These are phyloP conservation scores for Aspergillus heteromorphus DNA, from an alignment of 495 filamentous ascomycete species.

Conservation along the genomic window DNA sequence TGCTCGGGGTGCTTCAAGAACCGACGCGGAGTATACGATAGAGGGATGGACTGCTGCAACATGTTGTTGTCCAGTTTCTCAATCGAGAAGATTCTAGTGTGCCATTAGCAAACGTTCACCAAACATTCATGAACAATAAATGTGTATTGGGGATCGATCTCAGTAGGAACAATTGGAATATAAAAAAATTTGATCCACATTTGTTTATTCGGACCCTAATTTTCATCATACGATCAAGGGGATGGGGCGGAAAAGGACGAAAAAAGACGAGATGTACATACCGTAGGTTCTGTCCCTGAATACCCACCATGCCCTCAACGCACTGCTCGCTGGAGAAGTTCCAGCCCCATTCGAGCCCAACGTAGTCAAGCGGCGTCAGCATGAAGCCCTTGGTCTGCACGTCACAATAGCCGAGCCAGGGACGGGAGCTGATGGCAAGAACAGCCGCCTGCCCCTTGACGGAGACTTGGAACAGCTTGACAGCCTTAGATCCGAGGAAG, in stretches of 20 bases:
- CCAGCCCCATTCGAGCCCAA: constrained; percentile 87
- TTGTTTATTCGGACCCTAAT: constrained; percentile 36
- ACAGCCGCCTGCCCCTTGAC: constrained; percentile 83
- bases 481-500: constrained; percentile 84
- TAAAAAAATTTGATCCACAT: constrained; percentile 50
- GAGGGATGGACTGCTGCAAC: constrained; percentile 78
- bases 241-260: constrained; percentile 8
- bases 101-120: constrained; percentile 23
- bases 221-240: constrained; percentile 62
- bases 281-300: constrained; percentile 85
- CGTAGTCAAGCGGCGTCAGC: constrained; percentile 85
- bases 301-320: constrained; percentile 90
- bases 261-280: constrained; percentile 43
- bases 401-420: constrained; percentile 91
- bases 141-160: constrained; percentile 23
- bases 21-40: constrained; percentile 85
- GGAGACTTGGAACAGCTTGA: constrained; percentile 79
- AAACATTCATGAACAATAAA: constrained; percentile 1
- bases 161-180: constrained; percentile 77
- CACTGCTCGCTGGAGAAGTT: constrained; percentile 94
- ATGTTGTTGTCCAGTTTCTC: constrained; percentile 82
- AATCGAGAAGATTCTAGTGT: constrained; percentile 76
- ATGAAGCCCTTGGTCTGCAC: constrained; percentile 77
- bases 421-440: constrained; percentile 80
- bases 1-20: constrained; percentile 85